Base-by-base conservation (phyloP, 441 rosid species). In the Raphanus hybrid region DNA sequence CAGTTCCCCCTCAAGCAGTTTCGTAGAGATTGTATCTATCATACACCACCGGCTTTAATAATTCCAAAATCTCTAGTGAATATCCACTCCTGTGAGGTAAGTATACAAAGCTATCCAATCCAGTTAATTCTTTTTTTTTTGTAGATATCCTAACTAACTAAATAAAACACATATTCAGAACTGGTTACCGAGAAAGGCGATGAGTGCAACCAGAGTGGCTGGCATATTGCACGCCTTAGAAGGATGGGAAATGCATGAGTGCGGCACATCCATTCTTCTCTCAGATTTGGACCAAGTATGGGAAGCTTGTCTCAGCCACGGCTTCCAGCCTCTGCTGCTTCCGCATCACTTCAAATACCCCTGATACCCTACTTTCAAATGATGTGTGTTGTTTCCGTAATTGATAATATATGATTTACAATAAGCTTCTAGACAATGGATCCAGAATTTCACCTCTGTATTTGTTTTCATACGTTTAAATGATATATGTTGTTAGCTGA, bases 51-150 rank as follows among this genome's bases (percentile, higher is more conserved):
- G 0, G 90, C 96, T 10, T 72, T 92, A 87, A 11, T 55, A 0
- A 70, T 81, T 71, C 93, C 96, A 0, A 16, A 37, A 4, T 73
- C 88, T n/a, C 66, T 92, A 2, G 88, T 83, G 67, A 92, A 88
- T 70, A 77, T 89, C 16, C 84, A 92, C 80, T 91, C 96, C 3
- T 92, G 94, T 70, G 96, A 92, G 90, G 96, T 88, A 43, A 34
- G 39, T 37, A 52, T 11, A 45, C 15, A 67, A 45, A 61, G 3
- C 69, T 35, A 43, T 54, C 16, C 20, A 35, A 63, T 37, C 9
- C 16, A 61, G 3, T 41, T 64, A 14, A 4, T 70, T 57, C 4
- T 71, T 37, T 18, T 18, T 23, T 29, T 29, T 29, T 29, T 29
- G 61, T 29, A 12, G 12, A 48, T 64, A 29, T 10, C 3, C 14